These are phyloP conservation scores for Gnetum montanum DNA, from an alignment of 75 land plant species.

Conservation along the genomic window DNA sequence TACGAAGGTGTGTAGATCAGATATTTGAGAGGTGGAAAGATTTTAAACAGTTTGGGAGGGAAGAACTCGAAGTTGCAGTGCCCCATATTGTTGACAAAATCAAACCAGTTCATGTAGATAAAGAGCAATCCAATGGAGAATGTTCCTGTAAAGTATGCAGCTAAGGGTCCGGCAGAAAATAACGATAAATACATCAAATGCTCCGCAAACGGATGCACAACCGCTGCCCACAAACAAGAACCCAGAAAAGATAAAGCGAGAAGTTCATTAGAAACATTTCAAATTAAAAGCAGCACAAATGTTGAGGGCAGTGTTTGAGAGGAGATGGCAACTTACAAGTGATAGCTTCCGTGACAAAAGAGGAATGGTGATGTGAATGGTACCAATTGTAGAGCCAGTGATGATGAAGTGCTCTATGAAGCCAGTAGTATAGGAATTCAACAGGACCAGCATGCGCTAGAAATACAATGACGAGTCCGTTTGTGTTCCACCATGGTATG, in stretches of 20 bases:
- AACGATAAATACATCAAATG: constrained; percentile 42
- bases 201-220: constrained; percentile 87
- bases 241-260: too few relatives aligned
- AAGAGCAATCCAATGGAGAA: constrained; percentile 27
- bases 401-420: constrained; percentile 50
- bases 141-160: constrained; percentile 21
- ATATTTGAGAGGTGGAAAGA: constrained; percentile 79
- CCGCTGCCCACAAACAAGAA: constrained; percentile 35
- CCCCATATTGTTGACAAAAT: constrained; percentile 92
- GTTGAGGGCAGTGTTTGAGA: too few relatives aligned
- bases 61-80: constrained; percentile 96
- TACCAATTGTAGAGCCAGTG: constrained; percentile 42
- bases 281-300: too few relatives aligned
- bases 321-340: too few relatives aligned
- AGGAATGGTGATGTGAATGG: constrained; percentile 72
- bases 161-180: constrained; percentile 37
- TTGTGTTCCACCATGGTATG: constrained; percentile 28
- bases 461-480: constrained; percentile 18
- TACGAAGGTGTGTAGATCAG: constrained; percentile 88
- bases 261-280: too few relatives aligned
- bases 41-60: constrained; percentile 50
- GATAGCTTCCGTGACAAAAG: constrained; percentile 76
- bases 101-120: constrained; percentile 61
- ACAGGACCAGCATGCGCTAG: constrained; percentile 37
- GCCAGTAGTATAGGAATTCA: constrained; percentile 56